Evolutionary conservation across 1,284 basidiomycete genomes (phyloP).

Genomic region (Singerocomus inundabilis): DNA sequence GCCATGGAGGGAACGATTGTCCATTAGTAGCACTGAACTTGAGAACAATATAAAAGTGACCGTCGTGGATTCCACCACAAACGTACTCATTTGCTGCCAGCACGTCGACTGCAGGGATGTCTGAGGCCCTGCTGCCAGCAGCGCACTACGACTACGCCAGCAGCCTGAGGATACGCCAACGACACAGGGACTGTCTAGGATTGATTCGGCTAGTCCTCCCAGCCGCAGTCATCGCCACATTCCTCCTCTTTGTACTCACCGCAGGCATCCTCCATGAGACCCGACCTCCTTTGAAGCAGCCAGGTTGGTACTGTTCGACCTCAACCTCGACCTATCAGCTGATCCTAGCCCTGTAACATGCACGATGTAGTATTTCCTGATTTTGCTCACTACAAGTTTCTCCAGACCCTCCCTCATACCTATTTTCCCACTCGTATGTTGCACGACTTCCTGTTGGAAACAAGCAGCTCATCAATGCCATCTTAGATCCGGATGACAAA

Average conservation of each 20-base stretch:
- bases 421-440: constrained; percentile 55
- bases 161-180: constrained; percentile 1
- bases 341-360: background rate
- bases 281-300: constrained; percentile 11
- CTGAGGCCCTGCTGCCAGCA: constrained; percentile 10
- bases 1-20: constrained; percentile 31
- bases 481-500: constrained; percentile 44
- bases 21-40: background rate
- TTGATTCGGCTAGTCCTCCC: constrained; percentile 14
- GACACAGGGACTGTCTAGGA: background rate
- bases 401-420: constrained; percentile 42
- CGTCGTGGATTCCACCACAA: too few relatives aligned
- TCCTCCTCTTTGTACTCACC: constrained; percentile 44
- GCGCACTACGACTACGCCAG: background rate
- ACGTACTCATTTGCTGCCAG: too few relatives aligned
- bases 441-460: background rate
- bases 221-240: constrained; percentile 35
- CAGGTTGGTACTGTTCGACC: constrained; percentile 30
- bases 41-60: too few relatives aligned
- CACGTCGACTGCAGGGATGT: constrained; percentile 3
- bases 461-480: background rate
- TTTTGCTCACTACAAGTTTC: constrained; percentile 48
- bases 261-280: constrained; percentile 26
- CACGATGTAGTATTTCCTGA: constrained; percentile 46
- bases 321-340: too few relatives aligned